phyloP scores from a whole-genome alignment of 2,329 filamentous ascomycete genomes.

The Cryphonectria carpinicola region DNA sequence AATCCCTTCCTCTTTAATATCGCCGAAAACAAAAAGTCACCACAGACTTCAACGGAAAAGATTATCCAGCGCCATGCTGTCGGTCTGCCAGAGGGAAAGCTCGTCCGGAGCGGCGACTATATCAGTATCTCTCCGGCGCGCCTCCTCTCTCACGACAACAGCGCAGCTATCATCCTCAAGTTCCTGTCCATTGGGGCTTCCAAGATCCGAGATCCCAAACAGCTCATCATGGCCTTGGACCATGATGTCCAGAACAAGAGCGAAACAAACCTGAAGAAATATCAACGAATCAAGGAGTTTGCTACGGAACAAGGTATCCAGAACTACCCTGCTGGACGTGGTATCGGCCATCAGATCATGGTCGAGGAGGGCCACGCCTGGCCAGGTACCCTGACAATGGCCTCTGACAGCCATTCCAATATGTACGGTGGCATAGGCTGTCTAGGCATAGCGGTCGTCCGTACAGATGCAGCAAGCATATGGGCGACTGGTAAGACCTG shows the following conservation, averaged over 20 bases:
- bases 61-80: not conserved
- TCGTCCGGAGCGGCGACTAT: conserved; percentile 79
- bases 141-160: conserved; percentile 80
- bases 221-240: conserved; percentile 83
- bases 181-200: conserved; percentile 83
- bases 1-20: not conserved
- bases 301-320: conserved; percentile 75
- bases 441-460: conserved; percentile 79
- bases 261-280: conserved; percentile 81
- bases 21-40: not conserved
- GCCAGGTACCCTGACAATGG: conserved; percentile 84
- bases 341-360: conserved; percentile 93
- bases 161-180: conserved; percentile 58
- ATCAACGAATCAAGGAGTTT: conserved; percentile 79
- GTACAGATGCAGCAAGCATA: conserved; percentile 85
- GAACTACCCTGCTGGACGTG: conserved; percentile 76
- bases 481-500: conserved; percentile 84
- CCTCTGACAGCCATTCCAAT: conserved; percentile 77
- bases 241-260: conserved; percentile 88
- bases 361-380: conserved; percentile 76
- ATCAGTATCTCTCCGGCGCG: conserved; percentile 72
- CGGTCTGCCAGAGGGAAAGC: not conserved
- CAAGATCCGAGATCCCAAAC: conserved; percentile 69
- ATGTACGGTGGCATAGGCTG: conserved; percentile 82
- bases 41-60: not conserved